A percentile compares a stretch with the other conserved stretches of the same genome.
Conservation (phyloP, 345 rosid species). For the Salix exigua region DNA sequence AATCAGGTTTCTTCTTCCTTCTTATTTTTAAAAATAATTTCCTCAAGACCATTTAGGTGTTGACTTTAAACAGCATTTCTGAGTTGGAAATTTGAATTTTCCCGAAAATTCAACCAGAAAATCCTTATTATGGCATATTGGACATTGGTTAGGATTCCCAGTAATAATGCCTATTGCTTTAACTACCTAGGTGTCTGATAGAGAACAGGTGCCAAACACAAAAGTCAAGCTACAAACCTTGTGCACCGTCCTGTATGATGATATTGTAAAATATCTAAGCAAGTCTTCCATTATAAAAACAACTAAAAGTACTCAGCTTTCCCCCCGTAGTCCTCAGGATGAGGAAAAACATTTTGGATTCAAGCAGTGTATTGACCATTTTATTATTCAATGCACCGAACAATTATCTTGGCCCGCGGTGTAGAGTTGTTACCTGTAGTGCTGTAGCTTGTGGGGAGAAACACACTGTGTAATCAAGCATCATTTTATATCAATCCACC, state of each 20-base stretch:
- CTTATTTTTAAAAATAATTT: not conserved
- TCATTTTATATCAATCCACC: too few relatives aligned
- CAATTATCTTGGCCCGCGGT: too few relatives aligned
- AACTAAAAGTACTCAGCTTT: too few relatives aligned
- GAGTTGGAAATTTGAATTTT: not conserved
- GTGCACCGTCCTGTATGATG: not conserved
- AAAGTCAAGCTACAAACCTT: not conserved
- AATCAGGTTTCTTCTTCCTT: conserved; percentile 40
- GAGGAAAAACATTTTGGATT: too few relatives aligned
- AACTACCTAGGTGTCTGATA: not conserved
- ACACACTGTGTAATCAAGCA: too few relatives aligned
- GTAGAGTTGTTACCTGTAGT: too few relatives aligned
- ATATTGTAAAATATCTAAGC: not conserved
- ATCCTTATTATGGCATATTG: not conserved
- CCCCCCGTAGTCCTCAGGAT: too few relatives aligned
- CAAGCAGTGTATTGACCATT: too few relatives aligned
- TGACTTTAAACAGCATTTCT: not conserved
- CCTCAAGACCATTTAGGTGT: not conserved
- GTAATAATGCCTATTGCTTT: not conserved
- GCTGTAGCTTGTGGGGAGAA: too few relatives aligned
- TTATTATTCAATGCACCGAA: too few relatives aligned
- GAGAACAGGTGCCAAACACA: not conserved
- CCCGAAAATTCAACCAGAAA: not conserved
- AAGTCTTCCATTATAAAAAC: not conserved
- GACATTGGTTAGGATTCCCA: not conserved